phyloP scores from a whole-genome alignment of 192 early-diverging fungal species.

The Coemansia sp. region DNA sequence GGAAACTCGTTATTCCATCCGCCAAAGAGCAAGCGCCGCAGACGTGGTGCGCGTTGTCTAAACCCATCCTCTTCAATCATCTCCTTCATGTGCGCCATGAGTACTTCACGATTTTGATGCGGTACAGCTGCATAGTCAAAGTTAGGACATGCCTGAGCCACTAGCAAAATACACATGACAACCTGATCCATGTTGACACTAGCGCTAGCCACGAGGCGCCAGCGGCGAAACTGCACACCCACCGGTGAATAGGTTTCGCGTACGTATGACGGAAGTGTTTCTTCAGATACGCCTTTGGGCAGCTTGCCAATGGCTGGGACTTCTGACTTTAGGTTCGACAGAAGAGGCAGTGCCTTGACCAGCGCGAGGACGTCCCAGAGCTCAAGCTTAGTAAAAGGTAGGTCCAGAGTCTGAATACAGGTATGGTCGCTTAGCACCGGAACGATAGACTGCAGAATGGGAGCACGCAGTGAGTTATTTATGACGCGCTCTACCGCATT shows the following conservation, averaged over 20 bases:
- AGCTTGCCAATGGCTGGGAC: background rate
- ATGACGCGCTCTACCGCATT: background rate
- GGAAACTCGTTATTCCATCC: slow-evolving; percentile 10
- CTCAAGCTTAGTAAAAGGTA: background rate
- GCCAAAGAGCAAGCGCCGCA: background rate
- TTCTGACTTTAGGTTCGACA: background rate
- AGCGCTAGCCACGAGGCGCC: background rate
- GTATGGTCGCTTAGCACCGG: background rate
- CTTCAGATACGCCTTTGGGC: background rate
- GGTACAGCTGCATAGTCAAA: background rate
- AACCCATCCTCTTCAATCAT: background rate
- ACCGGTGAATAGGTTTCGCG: background rate
- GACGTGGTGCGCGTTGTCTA: background rate
- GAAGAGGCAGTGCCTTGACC: background rate
- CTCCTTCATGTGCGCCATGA: background rate
- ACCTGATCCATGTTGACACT: background rate
- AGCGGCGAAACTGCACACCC: background rate
- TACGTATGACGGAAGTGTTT: background rate
- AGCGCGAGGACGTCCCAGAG: background rate
- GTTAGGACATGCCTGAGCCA: background rate
- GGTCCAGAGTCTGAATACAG: background rate
- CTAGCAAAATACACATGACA: background rate
- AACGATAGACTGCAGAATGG: background rate
- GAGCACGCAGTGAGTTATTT: background rate
- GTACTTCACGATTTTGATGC: background rate